Percentiles rank a stretch among this genome's conserved stretches.
Evolutionary conservation across 495 filamentous ascomycete genomes (phyloP).

Genomic region (Penicillium simplicissimum): DNA sequence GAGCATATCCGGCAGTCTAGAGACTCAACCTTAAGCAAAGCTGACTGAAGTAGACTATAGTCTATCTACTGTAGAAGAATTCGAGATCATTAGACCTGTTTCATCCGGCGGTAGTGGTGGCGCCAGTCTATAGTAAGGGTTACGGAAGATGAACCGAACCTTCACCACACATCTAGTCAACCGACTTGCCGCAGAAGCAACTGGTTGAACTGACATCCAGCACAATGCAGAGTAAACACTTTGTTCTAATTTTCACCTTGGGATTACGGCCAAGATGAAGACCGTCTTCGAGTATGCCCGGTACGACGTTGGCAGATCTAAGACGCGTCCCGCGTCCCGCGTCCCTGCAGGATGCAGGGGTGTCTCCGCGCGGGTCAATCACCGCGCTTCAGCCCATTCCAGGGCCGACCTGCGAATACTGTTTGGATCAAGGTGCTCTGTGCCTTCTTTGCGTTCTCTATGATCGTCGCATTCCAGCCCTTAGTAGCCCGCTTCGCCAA

Average conservation of each 20-base stretch:
- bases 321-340: conserved; percentile 8
- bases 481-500: conserved; percentile 8
- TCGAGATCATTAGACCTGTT: not conserved
- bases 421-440: not conserved
- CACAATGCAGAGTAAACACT: not conserved
- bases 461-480: conserved; percentile 20
- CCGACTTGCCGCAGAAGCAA: not conserved
- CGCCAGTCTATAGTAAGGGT: not conserved
- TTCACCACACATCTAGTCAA: not conserved
- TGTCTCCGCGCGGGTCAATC: not conserved
- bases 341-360: not conserved
- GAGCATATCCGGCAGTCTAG: not conserved
- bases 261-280: not conserved
- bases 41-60: too few relatives aligned
- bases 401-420: conserved; percentile 1
- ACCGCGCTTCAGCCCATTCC: not conserved
- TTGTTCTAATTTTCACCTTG: not conserved
- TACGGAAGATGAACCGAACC: not conserved
- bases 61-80: too few relatives aligned
- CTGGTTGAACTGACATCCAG: not conserved
- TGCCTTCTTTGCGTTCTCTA: not conserved
- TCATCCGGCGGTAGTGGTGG: not conserved
- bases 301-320: conserved; percentile 13
- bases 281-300: conserved; percentile 10
- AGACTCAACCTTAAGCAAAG: too few relatives aligned